Evolutionary conservation across 2,329 filamentous ascomycete species (phyloP).

Genomic region (Colletotrichum cereale): DNA sequence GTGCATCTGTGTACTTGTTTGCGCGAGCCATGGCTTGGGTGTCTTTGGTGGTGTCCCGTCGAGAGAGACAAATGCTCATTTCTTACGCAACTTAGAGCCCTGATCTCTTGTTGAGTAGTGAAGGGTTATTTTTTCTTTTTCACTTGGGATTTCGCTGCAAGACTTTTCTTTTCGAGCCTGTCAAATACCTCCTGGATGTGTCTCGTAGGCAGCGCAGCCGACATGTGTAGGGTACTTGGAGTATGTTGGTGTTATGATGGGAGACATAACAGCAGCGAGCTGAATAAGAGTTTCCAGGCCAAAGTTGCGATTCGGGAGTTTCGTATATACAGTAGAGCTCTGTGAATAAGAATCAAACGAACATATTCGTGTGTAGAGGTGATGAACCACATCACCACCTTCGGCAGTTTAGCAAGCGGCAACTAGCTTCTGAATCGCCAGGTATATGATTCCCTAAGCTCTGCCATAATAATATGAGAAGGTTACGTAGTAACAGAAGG

Average conservation of each 20-base stretch:
- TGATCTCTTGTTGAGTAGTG: not conserved
- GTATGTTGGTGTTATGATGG: not conserved
- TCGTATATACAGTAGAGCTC: too few relatives aligned
- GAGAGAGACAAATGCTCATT: not conserved
- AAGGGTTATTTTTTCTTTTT: not conserved
- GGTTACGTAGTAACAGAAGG: conserved; percentile 68
- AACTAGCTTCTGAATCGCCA: not conserved
- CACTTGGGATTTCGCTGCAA: not conserved
- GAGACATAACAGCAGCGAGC: too few relatives aligned
- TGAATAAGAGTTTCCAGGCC: not conserved
- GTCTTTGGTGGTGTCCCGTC: not conserved
- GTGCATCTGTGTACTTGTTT: not conserved
- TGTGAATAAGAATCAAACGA: not conserved
- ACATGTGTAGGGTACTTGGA: not conserved
- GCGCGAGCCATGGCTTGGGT: not conserved
- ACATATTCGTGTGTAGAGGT: not conserved
- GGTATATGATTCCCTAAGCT: not conserved
- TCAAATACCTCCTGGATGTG: not conserved
- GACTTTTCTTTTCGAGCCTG: not conserved
- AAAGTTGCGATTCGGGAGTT: not conserved
- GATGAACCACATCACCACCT: not conserved
- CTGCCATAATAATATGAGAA: conserved; percentile 63
- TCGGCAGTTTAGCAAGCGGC: not conserved
- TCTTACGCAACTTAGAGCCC: not conserved
- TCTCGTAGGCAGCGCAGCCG: not conserved